Evolutionary conservation across 352 stramenopile species (phyloP).

Genomic region (Thalassiosira gravida): DNA sequence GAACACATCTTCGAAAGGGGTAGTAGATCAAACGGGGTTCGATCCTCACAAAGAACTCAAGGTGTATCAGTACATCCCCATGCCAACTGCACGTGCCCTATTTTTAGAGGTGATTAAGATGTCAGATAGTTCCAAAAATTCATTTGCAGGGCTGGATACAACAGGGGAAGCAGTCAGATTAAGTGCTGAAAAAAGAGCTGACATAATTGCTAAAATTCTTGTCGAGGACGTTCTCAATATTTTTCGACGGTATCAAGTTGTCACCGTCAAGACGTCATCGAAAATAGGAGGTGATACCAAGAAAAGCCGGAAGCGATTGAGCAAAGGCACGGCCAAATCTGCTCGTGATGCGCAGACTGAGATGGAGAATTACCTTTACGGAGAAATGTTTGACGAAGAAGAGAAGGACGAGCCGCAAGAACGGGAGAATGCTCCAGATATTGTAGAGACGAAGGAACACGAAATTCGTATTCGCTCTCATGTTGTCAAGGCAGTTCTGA

Average conservation of each 20-base stretch:
- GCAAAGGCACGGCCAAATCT: conserved; percentile 14
- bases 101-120: conserved; percentile 18
- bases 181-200: conserved; percentile 22
- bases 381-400: conserved; percentile 50
- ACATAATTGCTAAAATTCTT: conserved; percentile 50
- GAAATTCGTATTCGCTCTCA: conserved; percentile 61
- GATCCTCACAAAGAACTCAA: conserved; percentile 11
- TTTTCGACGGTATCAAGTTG: conserved; percentile 61
- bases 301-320: conserved; percentile 42
- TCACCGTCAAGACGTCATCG: conserved; percentile 38
- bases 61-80: conserved; percentile 54
- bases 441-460: conserved; percentile 44
- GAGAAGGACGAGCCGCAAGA: conserved; percentile 1
- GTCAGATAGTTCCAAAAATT: neutral
- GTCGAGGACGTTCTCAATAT: conserved; percentile 44
- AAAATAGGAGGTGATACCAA: conserved; percentile 23
- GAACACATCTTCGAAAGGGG: neutral
- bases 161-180: neutral
- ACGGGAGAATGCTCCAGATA: conserved; percentile 12
- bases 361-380: conserved; percentile 62
- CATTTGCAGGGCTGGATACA: neutral
- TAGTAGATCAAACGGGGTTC: neutral
- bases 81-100: conserved; percentile 44
- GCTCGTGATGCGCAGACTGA: conserved; percentile 29
- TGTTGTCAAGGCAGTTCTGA: conserved; percentile 28